Conservation (phyloP, 129 eudicot genomes). For the Ambrosia trifida region DNA sequence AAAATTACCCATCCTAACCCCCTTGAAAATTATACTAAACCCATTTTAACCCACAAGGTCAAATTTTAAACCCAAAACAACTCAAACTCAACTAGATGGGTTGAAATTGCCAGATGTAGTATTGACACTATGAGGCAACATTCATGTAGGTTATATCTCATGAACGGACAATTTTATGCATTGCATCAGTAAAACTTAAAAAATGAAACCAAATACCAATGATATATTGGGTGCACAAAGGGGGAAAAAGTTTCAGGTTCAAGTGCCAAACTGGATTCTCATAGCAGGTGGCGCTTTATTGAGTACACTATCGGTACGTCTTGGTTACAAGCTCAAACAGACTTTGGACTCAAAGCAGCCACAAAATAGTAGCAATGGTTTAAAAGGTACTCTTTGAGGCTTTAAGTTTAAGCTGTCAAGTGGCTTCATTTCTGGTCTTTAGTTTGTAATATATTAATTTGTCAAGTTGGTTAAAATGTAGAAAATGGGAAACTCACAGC, state of each 20-base stretch:
- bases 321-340: slow-evolving; percentile 91
- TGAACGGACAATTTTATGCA: slow-evolving; percentile 27
- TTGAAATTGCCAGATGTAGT: too few species aligned
- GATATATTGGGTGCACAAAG: slow-evolving; percentile 49
- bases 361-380: slow-evolving; percentile 38
- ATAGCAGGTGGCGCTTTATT: slow-evolving; percentile 94
- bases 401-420: background rate
- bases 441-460: slow-evolving; percentile 17
- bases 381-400: slow-evolving; percentile 50
- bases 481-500: slow-evolving; percentile 50
- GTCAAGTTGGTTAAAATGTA: slow-evolving; percentile 28
- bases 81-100: too few species aligned
- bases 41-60: too few species aligned
- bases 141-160: slow-evolving; percentile 35
- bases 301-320: slow-evolving; percentile 83
- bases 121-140: slow-evolving; percentile 25
- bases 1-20: too few species aligned
- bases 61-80: too few species aligned
- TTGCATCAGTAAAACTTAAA: slow-evolving; percentile 20
- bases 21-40: too few species aligned
- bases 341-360: slow-evolving; percentile 57
- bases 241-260: slow-evolving; percentile 51
- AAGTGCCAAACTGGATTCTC: slow-evolving; percentile 92
- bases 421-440: background rate
- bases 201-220: slow-evolving; percentile 71